Evolutionary conservation across 1,139 yeast species (phyloP).

Genomic region (Barnettozyma hawaiiensis): DNA sequence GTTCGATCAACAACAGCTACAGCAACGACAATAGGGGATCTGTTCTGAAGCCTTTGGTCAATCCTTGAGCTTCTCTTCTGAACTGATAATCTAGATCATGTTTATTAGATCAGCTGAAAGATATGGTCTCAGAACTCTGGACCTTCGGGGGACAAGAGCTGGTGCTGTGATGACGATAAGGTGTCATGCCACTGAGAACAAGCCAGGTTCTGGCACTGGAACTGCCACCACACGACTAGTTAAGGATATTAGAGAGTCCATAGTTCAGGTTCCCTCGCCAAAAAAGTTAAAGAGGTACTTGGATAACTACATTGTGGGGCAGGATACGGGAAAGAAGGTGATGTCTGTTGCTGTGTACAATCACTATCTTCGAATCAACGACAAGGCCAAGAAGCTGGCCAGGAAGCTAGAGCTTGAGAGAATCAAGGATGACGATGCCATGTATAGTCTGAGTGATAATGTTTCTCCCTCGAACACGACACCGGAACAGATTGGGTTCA

Average conservation of each 20-base stretch:
- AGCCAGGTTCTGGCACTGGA: neutral
- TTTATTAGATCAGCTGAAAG: neutral
- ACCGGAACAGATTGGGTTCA: constrained; percentile 27
- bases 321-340: constrained; percentile 45
- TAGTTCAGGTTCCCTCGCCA: constrained; percentile 38
- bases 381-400: constrained; percentile 27
- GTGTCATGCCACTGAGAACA: neutral
- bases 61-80: neutral
- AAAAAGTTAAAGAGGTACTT: constrained; percentile 36
- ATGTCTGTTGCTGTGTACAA: constrained; percentile 53
- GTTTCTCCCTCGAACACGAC: constrained; percentile 28
- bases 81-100: too few species aligned
- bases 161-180: neutral
- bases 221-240: constrained; percentile 2
- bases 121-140: neutral
- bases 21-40: too few species aligned
- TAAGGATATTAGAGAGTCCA: constrained; percentile 10
- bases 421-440: constrained; percentile 20
- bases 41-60: too few species aligned
- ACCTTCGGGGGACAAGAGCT: neutral
- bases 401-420: constrained; percentile 16
- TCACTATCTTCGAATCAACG: constrained; percentile 42
- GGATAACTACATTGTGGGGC: constrained; percentile 47
- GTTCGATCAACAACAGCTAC: too few species aligned
- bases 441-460: constrained; percentile 22